Percentiles rank a stretch among this genome's conserved stretches.
phyloP scores from a whole-genome alignment of 140 eudicot species.

The Ambrosia hybrid region DNA sequence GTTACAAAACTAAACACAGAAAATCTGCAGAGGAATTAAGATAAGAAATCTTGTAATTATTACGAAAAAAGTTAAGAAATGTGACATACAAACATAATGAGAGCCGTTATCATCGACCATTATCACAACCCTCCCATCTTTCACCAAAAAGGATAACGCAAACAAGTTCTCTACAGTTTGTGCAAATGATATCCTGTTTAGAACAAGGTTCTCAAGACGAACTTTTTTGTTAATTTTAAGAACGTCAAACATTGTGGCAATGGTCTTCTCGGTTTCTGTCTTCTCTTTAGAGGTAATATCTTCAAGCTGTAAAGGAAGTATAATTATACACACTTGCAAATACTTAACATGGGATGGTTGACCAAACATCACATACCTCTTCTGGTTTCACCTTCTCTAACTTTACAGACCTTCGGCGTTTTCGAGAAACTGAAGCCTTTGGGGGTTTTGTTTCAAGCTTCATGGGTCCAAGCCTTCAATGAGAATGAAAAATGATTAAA shows the following conservation, averaged over 20 bases:
- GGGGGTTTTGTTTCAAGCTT: constrained; percentile 37
- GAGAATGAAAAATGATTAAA: neutral
- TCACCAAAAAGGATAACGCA: constrained; percentile 73
- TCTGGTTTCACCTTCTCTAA: constrained; percentile 44
- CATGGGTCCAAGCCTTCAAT: constrained; percentile 69
- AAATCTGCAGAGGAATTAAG: neutral
- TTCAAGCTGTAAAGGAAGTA: constrained; percentile 48
- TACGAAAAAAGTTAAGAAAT: neutral
- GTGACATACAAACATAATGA: constrained; percentile 66
- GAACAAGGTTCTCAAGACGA: constrained; percentile 46
- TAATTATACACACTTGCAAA: neutral
- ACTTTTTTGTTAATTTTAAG: constrained; percentile 46
- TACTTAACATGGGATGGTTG: neutral
- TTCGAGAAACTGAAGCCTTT: constrained; percentile 26
- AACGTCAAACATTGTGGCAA: constrained; percentile 59
- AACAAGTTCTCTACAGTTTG: constrained; percentile 83
- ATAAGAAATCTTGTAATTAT: too few relatives aligned
- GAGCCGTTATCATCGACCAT: constrained; percentile 52
- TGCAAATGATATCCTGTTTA: constrained; percentile 68
- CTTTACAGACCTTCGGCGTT: constrained; percentile 21
- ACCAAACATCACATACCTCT: constrained; percentile 49
- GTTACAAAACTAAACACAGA: constrained; percentile 9
- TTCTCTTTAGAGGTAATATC: constrained; percentile 34
- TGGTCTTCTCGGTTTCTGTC: constrained; percentile 57
- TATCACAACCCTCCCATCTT: constrained; percentile 69